Evolutionary conservation across 768 basidiomycete genomes (phyloP).

Genomic region (Amanita phalloides): DNA sequence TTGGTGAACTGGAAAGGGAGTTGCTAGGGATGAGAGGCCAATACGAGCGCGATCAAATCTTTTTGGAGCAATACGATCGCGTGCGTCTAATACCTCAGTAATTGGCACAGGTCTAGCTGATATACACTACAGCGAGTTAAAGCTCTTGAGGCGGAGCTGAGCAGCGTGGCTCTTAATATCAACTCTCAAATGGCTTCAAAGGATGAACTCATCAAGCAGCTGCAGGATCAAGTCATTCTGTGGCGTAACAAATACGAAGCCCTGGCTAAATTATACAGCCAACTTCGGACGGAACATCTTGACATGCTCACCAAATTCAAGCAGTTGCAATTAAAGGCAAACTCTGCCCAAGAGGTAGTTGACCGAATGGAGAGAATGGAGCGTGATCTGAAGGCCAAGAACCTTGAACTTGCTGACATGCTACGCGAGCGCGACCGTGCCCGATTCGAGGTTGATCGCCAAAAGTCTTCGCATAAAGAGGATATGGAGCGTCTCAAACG

Average conservation of each 20-base stretch:
- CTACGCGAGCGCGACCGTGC: conserved; percentile 94
- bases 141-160: conserved; percentile 85
- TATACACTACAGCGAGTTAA: conserved; percentile 67
- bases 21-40: conserved; percentile 91
- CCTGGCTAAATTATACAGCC: conserved; percentile 95
- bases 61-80: conserved; percentile 94
- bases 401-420: conserved; percentile 97
- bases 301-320: conserved; percentile 98
- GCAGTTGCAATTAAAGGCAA: conserved; percentile 94
- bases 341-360: conserved; percentile 95
- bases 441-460: conserved; percentile 87
- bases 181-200: conserved; percentile 82
- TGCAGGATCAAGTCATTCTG: conserved; percentile 91
- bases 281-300: conserved; percentile 92
- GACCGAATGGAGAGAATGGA: conserved; percentile 99
- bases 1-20: conserved; percentile 80
- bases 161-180: conserved; percentile 62
- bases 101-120: conserved; percentile 4
- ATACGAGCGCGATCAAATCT: conserved; percentile 95
- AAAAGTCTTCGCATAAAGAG: conserved; percentile 91
- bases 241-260: conserved; percentile 99
- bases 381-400: conserved; percentile 96
- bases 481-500: conserved; percentile 88
- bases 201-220: conserved; percentile 89
- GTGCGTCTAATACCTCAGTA: conserved; percentile 34